Evolutionary conservation across 2,329 filamentous ascomycete genomes (phyloP).

Genomic region (Colletotrichum ledebouriae): DNA sequence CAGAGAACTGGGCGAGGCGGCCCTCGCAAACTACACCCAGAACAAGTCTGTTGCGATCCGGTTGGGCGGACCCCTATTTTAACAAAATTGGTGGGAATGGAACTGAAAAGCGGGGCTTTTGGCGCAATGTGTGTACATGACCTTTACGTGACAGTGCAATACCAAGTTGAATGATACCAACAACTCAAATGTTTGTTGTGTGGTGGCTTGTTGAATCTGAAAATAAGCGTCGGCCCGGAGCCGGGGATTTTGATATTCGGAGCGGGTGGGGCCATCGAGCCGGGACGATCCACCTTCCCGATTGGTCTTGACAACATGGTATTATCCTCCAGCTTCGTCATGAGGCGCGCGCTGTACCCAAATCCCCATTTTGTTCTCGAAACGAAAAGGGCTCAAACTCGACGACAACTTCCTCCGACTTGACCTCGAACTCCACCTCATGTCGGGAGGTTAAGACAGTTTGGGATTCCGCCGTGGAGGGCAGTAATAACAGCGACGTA

Average conservation of each 20-base stretch:
- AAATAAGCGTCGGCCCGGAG: not conserved
- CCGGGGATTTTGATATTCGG: not conserved
- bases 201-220: not conserved
- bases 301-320: too few relatives aligned
- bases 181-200: not conserved
- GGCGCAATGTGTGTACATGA: constrained; percentile 43
- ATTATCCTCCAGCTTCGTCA: too few relatives aligned
- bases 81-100: constrained; percentile 40
- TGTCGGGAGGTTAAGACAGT: too few relatives aligned
- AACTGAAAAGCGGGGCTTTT: constrained; percentile 36
- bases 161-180: constrained; percentile 40
- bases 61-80: constrained; percentile 59
- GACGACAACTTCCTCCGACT: too few relatives aligned
- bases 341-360: too few relatives aligned
- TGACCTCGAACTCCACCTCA: too few relatives aligned
- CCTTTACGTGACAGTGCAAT: constrained; percentile 37
- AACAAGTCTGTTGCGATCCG: constrained; percentile 75
- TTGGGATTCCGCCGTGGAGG: too few relatives aligned
- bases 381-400: too few relatives aligned
- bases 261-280: not conserved
- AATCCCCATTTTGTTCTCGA: too few relatives aligned
- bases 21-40: constrained; percentile 76
- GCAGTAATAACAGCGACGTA: too few relatives aligned
- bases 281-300: not conserved
- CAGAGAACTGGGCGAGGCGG: constrained; percentile 79